phyloP scores from a whole-genome alignment of 2,329 filamentous ascomycete genomes.

The Arthrobotrys musiformis region DNA sequence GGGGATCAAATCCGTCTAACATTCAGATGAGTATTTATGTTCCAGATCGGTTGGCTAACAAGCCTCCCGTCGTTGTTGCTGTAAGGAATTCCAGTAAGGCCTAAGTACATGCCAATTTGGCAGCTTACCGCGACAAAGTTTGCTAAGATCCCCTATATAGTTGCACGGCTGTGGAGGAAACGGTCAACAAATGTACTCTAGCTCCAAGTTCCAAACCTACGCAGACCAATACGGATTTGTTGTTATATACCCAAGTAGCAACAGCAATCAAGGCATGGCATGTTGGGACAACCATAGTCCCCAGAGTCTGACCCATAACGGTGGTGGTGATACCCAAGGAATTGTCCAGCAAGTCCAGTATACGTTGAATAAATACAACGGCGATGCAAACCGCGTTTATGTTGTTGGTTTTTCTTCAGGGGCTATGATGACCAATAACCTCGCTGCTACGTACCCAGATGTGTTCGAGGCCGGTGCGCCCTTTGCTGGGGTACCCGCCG shows the following conservation, averaged over 20 bases:
- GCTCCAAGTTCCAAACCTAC: conserved; percentile 54
- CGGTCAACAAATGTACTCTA: conserved; percentile 52
- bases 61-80: conserved; percentile 59
- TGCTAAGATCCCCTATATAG: no score
- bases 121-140: no score
- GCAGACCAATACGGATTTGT: conserved; percentile 47
- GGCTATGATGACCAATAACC: conserved; percentile 64
- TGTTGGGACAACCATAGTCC: conserved; percentile 50
- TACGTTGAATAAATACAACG: conserved; percentile 61
- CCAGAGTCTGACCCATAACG: conserved; percentile 60
- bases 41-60: conserved; percentile 57
- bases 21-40: conserved; percentile 69
- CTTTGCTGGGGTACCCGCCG: conserved; percentile 65
- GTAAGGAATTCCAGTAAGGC: conserved; percentile 25
- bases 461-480: conserved; percentile 65
- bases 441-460: conserved; percentile 66
- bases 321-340: conserved; percentile 63
- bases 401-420: conserved; percentile 61
- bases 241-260: conserved; percentile 38
- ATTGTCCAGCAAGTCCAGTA: conserved; percentile 63
- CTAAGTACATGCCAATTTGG: not conserved
- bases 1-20: conserved; percentile 66
- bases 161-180: conserved; percentile 55
- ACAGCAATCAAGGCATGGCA: conserved; percentile 6
- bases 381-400: conserved; percentile 61